These are phyloP conservation scores for Ascochyta lentis DNA, from an alignment of 2,329 filamentous ascomycete species.

Conservation along the genomic window DNA sequence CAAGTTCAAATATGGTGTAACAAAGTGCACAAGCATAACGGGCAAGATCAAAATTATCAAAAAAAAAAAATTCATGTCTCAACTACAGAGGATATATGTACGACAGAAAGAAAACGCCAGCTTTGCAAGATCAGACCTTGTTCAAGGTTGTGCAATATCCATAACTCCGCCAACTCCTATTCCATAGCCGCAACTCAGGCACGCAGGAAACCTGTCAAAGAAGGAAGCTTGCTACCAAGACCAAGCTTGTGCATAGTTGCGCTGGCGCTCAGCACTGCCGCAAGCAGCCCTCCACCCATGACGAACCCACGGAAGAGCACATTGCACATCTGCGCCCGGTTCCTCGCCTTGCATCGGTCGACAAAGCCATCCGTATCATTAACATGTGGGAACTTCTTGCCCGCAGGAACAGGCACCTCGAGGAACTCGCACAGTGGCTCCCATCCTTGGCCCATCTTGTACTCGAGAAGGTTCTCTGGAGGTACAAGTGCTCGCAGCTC, in stretches of 20 bases:
- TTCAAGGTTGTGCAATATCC: too few species aligned
- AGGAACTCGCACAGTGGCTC: slow-evolving; percentile 39
- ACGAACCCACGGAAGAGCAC: slow-evolving; percentile 39
- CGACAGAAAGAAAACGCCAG: neutral
- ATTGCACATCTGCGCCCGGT: slow-evolving; percentile 64
- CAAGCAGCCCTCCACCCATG: slow-evolving; percentile 11
- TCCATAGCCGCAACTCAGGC: neutral
- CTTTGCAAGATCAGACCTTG: too few species aligned
- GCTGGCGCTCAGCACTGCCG: slow-evolving; percentile 8
- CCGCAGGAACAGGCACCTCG: slow-evolving; percentile 34
- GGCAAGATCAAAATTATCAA: neutral
- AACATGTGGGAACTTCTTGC: slow-evolving; percentile 29
- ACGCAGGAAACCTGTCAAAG: slow-evolving; percentile 3
- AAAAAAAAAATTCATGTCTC: neutral
- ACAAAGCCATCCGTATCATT: slow-evolving; percentile 54
- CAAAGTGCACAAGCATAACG: neutral
- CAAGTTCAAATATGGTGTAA: neutral
- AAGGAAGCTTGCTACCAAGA: slow-evolving; percentile 8
- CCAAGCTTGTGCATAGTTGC: slow-evolving; percentile 8
- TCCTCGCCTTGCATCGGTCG: slow-evolving; percentile 60
- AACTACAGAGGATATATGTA: slow-evolving; percentile 2
- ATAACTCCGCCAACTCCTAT: neutral
- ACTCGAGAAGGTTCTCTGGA: slow-evolving; percentile 56
- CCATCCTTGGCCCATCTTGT: slow-evolving; percentile 27
- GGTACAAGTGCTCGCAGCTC: slow-evolving; percentile 58